These are phyloP conservation scores for Plasmodium gaboni DNA, from an alignment of 169 alveolate genomes.

Conservation along the genomic window DNA sequence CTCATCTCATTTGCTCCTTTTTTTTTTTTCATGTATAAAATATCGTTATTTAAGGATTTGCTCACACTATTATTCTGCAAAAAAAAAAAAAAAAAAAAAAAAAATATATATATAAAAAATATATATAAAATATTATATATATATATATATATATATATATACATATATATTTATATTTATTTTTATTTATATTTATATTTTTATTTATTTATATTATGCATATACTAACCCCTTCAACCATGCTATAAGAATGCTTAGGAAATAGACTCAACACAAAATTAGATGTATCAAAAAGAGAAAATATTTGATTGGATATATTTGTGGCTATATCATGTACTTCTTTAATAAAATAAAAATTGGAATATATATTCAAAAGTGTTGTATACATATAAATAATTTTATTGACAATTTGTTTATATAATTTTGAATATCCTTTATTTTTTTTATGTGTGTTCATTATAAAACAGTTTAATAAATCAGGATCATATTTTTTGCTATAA, in stretches of 20 bases:
- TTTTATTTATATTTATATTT: too few relatives aligned
- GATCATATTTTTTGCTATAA: background rate
- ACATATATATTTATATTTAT: background rate
- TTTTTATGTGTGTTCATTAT: background rate
- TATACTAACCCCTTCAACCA: conserved; percentile 33
- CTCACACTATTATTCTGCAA: conserved; percentile 63
- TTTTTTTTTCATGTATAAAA: conserved; percentile 15
- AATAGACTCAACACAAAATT: conserved; percentile 21
- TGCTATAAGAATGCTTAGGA: conserved; percentile 16
- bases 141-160: background rate
- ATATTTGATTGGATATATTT: conserved; percentile 51
- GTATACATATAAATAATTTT: conserved; percentile 31
- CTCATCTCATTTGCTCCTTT: conserved; percentile 18
- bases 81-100: conserved; percentile 2
- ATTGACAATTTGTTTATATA: conserved; percentile 30
- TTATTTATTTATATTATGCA: too few relatives aligned
- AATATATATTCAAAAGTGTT: conserved; percentile 2
- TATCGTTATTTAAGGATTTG: conserved; percentile 37
- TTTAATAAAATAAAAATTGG: conserved; percentile 16
- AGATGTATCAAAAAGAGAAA: conserved; percentile 42
- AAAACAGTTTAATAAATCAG: too few relatives aligned
- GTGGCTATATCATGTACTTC: conserved; percentile 10
- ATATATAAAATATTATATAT: too few relatives aligned
- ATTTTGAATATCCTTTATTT: conserved; percentile 13
- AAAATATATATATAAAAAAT: background rate